Evolutionary conservation across 139 green algal species (phyloP), one percentile per base, ranked within the genome.

Genomic region (Micromonas pusilla): DNA sequence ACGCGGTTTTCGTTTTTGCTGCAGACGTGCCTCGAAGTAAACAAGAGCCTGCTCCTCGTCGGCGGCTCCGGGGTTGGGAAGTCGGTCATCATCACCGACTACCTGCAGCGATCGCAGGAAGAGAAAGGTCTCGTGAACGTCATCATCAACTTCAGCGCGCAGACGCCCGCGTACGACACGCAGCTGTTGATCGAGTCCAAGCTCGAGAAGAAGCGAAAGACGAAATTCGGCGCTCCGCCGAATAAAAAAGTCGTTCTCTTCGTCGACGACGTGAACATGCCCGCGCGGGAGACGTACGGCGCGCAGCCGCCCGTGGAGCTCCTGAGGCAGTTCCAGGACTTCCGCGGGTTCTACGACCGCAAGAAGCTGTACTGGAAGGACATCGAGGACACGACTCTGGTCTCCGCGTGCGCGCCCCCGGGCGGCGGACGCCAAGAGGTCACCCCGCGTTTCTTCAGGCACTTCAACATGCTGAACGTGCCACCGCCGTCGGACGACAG

Each of bases 181-280:
- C 90, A 93, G 84, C 36, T 85, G 45, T 77, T 93, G 32, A 92
- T 93, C 63, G 89, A 95, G 82, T 79, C 62, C 80, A 93, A 91
- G 85, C 86, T 95, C 39, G 89, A 92, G 77, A 95, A 95, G 88
- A 91, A 91, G 83, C 80, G 89, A 64, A 93, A 92, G 86, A 93
- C 87, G 45, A 76, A 84, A 72, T 83, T 91, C 64, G 90, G 90
- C 37, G 86, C 88, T 31, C 89, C 90, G 3, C 39, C 83, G 23
- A 88, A 88, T 79, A 93, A 93, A 85, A 86, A 85, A 68, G 82
- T 94, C 19, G 89, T 93, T 28, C 88, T 96, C 80, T 95, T 95
- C 78, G 87, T 96, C 57, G 91, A 96, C 79, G 91, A 96, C 76
- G 85, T 96, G 32, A 96, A 96, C 86, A 93, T 96, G 91, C 90